Base-by-base conservation (phyloP, 2,329 filamentous ascomycete genomes). In the Alternaria tenuissima region DNA sequence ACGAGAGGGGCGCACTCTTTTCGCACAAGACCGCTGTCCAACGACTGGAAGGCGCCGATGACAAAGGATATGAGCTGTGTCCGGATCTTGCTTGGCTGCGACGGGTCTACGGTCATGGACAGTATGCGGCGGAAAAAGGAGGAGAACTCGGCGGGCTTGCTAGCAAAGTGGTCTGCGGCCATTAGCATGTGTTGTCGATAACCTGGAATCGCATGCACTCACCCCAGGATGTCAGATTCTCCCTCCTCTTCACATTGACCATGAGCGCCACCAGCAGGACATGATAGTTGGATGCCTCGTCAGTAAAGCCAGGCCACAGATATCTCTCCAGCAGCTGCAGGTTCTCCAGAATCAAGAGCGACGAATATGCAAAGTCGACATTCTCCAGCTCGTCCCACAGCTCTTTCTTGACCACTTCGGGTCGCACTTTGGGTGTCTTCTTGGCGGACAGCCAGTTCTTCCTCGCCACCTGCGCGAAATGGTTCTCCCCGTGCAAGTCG, bases 1-100 rank as follows among this genome's bases (percentile, higher is more conserved):
- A 99, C 94, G 52, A 99, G 83, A 2, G 96, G 93, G 7, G 94
- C 95, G 79, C 95, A 98, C 82, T 99, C 95, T 78, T 97, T 98
- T 64, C 95, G 89, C 51, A 99, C 91, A 57, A 96, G 87, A 38
- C 87, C 87, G 75, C 89, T 94, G 77, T 99, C 96, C 32, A 99
- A 84, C 47, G 93, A 97, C 78, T 98, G 94, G 76, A 97, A 99
- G 36, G 94, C 92, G 67, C 90, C 88, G 52, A 96, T 96, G 63
- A 98, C 85, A 79, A 98, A 98, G 24, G 88, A 91, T 22, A 99
- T 83, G n/a, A 98, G 86, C 53, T 96, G 89, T 8, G 91, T 91
- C 62, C 92, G 88, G 55, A 83, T 76, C 55, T 76, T 77, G 36
- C 75, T 77, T 3, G 80, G 73, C 43, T 83, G 76, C n/a, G 79